Evolutionary conservation across 164 flowering plant genomes (phyloP), one percentile per base, ranked within the genome.

Genomic region (Sextonia rubra): DNA sequence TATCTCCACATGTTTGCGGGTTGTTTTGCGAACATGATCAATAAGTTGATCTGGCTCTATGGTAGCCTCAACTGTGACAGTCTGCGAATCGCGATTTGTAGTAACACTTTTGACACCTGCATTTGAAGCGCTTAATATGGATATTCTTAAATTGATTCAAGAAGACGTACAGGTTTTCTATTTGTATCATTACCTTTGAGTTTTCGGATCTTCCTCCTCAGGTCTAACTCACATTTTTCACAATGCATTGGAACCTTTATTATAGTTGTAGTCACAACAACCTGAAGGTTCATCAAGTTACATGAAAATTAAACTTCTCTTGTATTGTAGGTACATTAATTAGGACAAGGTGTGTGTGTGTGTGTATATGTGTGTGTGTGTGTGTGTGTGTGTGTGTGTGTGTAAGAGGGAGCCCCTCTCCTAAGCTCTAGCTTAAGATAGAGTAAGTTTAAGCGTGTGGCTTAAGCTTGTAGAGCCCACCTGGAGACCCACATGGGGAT

Each of bases 201-300:
- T 78, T 76, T 84, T 25, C 86, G 72, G n/a, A 91, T 71, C 74
- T 68, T 82, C 71, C 60, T 79, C 66, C 77, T 72, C 55, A 86
- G 72, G 69, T 88, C 90, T 60, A 70, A 70, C 74, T 85, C 92
- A 67, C 97, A 90, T 80, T 86, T 76, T 27, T 73, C 84, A 64
- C 97, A 90, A 55, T 92, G 94, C 83, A 90, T 62, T 71, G 84
- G 83, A 60, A 87, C 82, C 78, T 90, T 90, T 23, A 89, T 14
- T 1, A 69, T 58, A 5, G 79, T 82, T 58, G 83, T 85, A 47
- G 79, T 76, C 37, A 77, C 6, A 37, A 37, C 44, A 37, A 37
- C 44, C 44, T 37, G 44, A 37, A 37, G 44, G 44, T 37, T 37
- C 44, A 8, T 9, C 44, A 37, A 37, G 44, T 37, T 37, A 37